Percentiles rank a stretch among this genome's conserved stretches.
Evolutionary conservation across 352 stramenopile species (phyloP).

Genomic region (Labyrinthula sp.): DNA sequence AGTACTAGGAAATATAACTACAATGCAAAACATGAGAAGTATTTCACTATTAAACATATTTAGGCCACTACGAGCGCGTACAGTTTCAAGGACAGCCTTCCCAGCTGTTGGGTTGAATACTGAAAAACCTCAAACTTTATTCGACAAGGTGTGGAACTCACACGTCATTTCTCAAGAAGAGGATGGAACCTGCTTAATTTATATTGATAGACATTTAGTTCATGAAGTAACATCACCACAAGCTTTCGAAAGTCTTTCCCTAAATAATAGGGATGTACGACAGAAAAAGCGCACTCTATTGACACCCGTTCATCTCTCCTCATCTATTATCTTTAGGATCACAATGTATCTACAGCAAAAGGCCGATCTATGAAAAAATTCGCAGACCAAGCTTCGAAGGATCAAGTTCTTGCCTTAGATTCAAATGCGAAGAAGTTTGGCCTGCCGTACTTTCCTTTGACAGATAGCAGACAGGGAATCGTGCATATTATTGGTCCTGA

Average conservation of each 20-base stretch:
- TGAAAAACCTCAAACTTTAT: conserved; percentile 33
- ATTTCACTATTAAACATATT: too few relatives aligned
- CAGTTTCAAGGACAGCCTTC: too few relatives aligned
- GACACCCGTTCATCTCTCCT: too few relatives aligned
- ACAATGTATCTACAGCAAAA: conserved; percentile 48
- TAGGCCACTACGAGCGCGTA: too few relatives aligned
- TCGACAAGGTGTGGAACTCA: conserved; percentile 33
- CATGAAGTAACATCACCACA: conserved; percentile 56
- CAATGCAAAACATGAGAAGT: too few relatives aligned
- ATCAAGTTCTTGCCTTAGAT: conserved; percentile 49
- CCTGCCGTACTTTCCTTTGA: conserved; percentile 55
- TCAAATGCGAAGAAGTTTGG: conserved; percentile 49
- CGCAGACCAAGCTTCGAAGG: conserved; percentile 32
- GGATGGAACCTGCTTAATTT: conserved; percentile 41
- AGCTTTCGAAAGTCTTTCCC: conserved; percentile 49
- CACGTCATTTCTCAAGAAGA: conserved; percentile 30
- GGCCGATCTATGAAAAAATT: conserved; percentile 35
- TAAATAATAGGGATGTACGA: conserved; percentile 41
- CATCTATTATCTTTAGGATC: too few relatives aligned
- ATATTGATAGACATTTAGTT: conserved; percentile 53
- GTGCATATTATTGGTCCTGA: conserved; percentile 56
- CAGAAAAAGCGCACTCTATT: conserved; percentile 48
- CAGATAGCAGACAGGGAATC: conserved; percentile 52
- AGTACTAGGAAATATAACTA: too few relatives aligned
- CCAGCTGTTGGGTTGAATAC: too few relatives aligned